These are phyloP conservation scores for Globisporangium cederbergense DNA, from an alignment of 352 stramenopile species.

Conservation along the genomic window DNA sequence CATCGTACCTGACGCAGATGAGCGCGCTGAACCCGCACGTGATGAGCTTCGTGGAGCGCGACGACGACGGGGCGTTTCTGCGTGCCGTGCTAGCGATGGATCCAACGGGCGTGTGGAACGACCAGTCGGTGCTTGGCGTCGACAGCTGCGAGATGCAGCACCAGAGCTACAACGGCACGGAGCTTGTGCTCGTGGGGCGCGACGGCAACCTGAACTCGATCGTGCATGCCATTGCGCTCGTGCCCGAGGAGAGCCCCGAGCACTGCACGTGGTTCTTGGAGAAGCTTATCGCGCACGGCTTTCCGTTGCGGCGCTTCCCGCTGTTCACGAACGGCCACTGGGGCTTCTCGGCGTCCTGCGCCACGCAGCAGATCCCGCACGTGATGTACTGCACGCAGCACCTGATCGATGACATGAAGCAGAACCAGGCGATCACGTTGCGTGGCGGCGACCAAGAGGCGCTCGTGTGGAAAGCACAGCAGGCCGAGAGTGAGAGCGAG, in stretches of 20 bases:
- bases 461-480: constrained; percentile 37
- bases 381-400: constrained; percentile 36
- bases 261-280: constrained; percentile 46
- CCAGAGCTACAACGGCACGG: constrained; percentile 24
- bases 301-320: constrained; percentile 37
- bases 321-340: constrained; percentile 32
- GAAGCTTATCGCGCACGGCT: constrained; percentile 42
- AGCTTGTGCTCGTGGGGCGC: constrained; percentile 33
- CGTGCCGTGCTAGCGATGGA: constrained; percentile 39
- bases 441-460: constrained; percentile 22
- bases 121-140: constrained; percentile 35
- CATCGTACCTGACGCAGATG: constrained; percentile 40
- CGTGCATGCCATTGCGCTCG: constrained; percentile 35
- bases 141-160: constrained; percentile 34
- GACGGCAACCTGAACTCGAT: constrained; percentile 37
- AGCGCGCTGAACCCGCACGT: constrained; percentile 32
- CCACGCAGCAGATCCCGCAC: constrained; percentile 24
- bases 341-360: constrained; percentile 21
- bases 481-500: constrained; percentile 37
- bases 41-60: constrained; percentile 29
- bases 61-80: constrained; percentile 22
- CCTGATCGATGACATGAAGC: constrained; percentile 31
- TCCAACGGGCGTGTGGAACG: constrained; percentile 35
- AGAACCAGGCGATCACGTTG: constrained; percentile 17
- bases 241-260: constrained; percentile 24